Percentiles rank a stretch among this genome's conserved stretches.
Conservation (phyloP, 176 grass and related monocot genomes). For the Puya raimondii region DNA sequence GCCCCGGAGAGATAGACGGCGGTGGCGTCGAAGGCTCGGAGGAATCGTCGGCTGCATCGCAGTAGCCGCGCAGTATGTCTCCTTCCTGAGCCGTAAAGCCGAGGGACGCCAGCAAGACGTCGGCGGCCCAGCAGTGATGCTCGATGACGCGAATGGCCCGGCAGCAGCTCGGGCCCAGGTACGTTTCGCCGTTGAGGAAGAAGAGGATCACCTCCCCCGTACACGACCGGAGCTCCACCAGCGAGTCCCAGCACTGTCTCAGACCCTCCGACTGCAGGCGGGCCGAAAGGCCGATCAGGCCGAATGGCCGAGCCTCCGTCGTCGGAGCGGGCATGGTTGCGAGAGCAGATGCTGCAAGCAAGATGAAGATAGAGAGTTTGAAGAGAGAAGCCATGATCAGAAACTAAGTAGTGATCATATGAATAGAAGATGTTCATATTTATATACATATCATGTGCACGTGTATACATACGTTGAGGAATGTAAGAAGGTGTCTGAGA, state of each 20-base stretch:
- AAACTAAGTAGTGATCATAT: not conserved
- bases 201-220: constrained; percentile 73
- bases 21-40: not conserved
- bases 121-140: constrained; percentile 62
- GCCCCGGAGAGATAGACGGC: not conserved
- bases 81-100: constrained; percentile 65
- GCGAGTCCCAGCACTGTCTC: constrained; percentile 56
- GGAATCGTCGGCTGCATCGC: constrained; percentile 20
- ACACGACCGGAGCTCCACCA: constrained; percentile 61
- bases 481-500: no score
- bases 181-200: constrained; percentile 64
- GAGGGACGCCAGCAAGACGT: constrained; percentile 44
- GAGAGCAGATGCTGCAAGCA: not conserved
- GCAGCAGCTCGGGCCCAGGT: constrained; percentile 55
- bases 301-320: not conserved
- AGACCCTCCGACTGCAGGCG: constrained; percentile 26
- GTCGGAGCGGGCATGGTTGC: not conserved
- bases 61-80: constrained; percentile 58
- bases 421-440: no score
- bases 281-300: constrained; percentile 8
- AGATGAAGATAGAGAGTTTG: not conserved
- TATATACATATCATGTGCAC: no score
- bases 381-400: constrained; percentile 2
- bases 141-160: constrained; percentile 56
- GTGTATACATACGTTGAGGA: no score